Evolutionary conservation across 257 asterid species (phyloP), one percentile per base, ranked within the genome.

Genomic region (Thymus quinquecostatus): DNA sequence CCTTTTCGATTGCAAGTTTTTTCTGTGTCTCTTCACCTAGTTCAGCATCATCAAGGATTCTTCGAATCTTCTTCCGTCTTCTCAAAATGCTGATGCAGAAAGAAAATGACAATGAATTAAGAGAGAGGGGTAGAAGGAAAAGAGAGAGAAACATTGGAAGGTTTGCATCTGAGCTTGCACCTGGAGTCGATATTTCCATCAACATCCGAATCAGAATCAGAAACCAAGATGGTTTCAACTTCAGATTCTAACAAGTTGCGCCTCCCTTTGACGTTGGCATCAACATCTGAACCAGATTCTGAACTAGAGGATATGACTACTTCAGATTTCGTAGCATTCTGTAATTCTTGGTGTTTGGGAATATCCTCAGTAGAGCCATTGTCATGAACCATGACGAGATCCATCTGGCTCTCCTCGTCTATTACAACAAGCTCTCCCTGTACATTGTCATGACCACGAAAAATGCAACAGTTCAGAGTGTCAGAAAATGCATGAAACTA

Each of bases 1-100:
- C 98, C 91, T 88, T 90, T 79, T 90, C 98, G 32, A 92, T 90
- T 56, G 98, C 98, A 82, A 92, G 88, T 82, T 92, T 92, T 81
- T 78, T 86, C 81, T 82, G 84, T 1, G 98, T 92, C 80, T 88
- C 98, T 78, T 92, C 98, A 43, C 97, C 97, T 53, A 92, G 66
- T 51, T 92, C 97, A 64, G 91, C 66, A 68, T 89, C 98, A 81
- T 92, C 98, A 33, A 92, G 87, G 72, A 92, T 92, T 78, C 96
- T 86, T 29, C 98, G 84, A 47, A 92, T 88, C 81, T 79, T 92
- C 93, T 88, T 88, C 40, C 72, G 79, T 77, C 84, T 82, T 84
- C 84, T 88, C 72, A 78, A 84, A 32, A 79, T 43, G 61, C 95
- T 86, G 82, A 30, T 53, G 49, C 44, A 77, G 61, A 74, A 21